These are phyloP conservation scores for Macrophomina pseudophaseolina DNA, from an alignment of 2,329 filamentous ascomycete species.

Conservation along the genomic window DNA sequence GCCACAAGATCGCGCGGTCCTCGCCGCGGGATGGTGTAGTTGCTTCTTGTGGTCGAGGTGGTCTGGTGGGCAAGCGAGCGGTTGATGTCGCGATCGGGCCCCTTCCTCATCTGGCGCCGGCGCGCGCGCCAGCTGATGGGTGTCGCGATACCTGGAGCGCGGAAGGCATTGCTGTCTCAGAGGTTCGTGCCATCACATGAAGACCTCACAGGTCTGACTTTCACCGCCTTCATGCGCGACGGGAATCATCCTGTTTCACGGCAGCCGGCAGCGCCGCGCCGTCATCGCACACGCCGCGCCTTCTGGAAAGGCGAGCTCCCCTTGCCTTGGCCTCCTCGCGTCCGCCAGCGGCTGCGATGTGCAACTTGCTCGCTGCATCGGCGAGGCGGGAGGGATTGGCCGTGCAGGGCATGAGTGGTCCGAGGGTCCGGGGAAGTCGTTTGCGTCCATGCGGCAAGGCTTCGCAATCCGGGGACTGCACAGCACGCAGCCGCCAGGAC, in stretches of 20 bases:
- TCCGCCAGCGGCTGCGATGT: constrained; percentile 5
- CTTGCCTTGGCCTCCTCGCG: constrained; percentile 14
- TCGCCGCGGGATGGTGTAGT: neutral
- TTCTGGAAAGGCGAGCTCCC: constrained; percentile 8
- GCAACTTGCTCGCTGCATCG: constrained; percentile 11
- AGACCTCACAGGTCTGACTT: constrained; percentile 15
- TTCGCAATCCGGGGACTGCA: constrained; percentile 17
- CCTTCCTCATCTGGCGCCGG: neutral
- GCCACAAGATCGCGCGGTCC: neutral
- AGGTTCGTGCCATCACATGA: constrained; percentile 23
- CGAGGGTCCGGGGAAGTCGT: constrained; percentile 22
- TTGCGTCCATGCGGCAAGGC: constrained; percentile 22
- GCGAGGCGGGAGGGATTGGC: constrained; percentile 18
- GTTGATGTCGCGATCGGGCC: neutral
- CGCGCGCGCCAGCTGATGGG: constrained; percentile 16
- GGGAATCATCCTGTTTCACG: constrained; percentile 22
- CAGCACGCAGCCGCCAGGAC: constrained; percentile 14
- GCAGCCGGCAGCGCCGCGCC: constrained; percentile 12
- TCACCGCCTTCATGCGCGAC: constrained; percentile 27
- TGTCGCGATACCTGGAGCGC: constrained; percentile 11
- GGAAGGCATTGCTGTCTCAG: constrained; percentile 25
- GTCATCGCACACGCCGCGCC: constrained; percentile 5
- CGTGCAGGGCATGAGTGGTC: constrained; percentile 9
- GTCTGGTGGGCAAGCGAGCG: neutral
- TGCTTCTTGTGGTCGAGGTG: neutral